Conservation (phyloP, 805 yeast species). For the Metschnikowia picachoensis region DNA sequence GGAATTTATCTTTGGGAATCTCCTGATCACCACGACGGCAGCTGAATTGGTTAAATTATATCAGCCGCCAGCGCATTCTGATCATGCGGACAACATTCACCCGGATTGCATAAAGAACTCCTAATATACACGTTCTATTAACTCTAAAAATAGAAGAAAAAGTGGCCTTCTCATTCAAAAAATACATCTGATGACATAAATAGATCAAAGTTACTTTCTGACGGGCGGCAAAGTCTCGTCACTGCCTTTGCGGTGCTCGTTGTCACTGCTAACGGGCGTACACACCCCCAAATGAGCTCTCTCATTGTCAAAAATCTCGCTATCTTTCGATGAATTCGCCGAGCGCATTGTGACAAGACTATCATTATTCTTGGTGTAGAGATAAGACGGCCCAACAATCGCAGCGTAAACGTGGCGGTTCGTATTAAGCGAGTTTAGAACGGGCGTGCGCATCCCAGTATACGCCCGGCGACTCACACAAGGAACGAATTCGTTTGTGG, state of each 20-base stretch:
- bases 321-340: slow-evolving; percentile 18
- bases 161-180: neutral
- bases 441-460: slow-evolving; percentile 2
- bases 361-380: slow-evolving; percentile 15
- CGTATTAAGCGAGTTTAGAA: slow-evolving; percentile 4
- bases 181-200: neutral
- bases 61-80: no score
- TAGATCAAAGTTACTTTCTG: neutral
- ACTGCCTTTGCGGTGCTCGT: slow-evolving; percentile 12
- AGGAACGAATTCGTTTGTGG: neutral
- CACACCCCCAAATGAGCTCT: slow-evolving; percentile 21
- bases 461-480: slow-evolving; percentile 1
- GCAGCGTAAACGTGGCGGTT: slow-evolving; percentile 13
- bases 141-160: no score
- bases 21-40: no score
- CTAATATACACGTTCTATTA: no score
- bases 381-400: slow-evolving; percentile 5
- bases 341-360: slow-evolving; percentile 29
- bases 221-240: neutral
- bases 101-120: no score
- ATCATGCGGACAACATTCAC: no score
- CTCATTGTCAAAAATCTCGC: slow-evolving; percentile 25
- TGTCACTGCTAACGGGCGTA: slow-evolving; percentile 34
- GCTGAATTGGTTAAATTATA: no score
- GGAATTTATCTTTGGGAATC: no score